Evolutionary conservation across 148 eudicot species (phyloP), one percentile per base, ranked within the genome.

Genomic region (Camellia sinensis): DNA sequence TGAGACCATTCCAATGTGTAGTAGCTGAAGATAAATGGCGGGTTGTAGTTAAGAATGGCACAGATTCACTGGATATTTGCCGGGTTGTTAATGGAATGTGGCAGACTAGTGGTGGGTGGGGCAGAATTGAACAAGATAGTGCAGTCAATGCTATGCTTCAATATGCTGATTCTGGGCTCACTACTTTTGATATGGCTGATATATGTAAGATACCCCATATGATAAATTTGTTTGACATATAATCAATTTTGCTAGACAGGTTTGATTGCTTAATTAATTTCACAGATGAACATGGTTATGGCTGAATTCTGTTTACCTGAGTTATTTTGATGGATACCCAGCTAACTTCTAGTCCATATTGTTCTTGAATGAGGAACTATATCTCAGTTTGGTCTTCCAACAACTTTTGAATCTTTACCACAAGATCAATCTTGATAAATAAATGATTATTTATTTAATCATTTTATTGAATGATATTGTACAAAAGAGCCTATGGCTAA

Each of bases 81-180:
- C 86, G 92, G 70, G 93, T 89, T 63, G 89, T 90, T 73, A 89
- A 93, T 75, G 92, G 94, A 54, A 93, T 87, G 95, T 92, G 97
- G 98, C 92, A 94, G 86, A 91, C 97, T 41, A 84, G 98, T 84
- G 92, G 95, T 63, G 97, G 90, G 41, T 94, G 95, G 93, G 97
- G 93, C 9, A 87, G 73, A 62, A 89, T 89, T 46, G 93, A 92
- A 64, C 64, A 81, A 70, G 89, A 87, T 66, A 81, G 73, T 84
- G 96, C 93, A 3, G 92, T 91, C 69, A 82, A 83, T 80, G 95
- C 94, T 13, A 93, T 90, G 97, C 84, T 92, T 81, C 85, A 62
- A 68, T 91, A 89, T 87, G 91, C 95, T 66, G 98, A 94, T 88
- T 88, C 92, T 46, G 92, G 93, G 66, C 88, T 93, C 43, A 79